Evolutionary conservation across 805 yeast genomes (phyloP).

Genomic region (Yamadazyma insecticola): DNA sequence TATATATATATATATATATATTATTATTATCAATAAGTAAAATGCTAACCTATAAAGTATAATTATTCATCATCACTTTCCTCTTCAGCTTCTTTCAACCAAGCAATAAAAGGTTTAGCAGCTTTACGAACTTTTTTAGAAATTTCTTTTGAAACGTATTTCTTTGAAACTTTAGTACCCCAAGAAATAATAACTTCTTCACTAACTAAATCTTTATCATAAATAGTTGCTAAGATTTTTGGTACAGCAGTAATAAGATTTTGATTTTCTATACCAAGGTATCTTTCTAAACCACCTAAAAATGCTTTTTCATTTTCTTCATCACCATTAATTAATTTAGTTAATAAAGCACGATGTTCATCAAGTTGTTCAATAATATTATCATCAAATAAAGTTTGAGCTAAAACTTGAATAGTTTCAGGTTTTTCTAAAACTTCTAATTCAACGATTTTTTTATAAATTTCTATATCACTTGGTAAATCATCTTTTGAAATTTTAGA

Average conservation of each 20-base stretch:
- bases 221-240: conserved; percentile 73
- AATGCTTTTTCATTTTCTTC: conserved; percentile 79
- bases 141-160: conserved; percentile 86
- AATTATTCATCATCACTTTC: conserved; percentile 64
- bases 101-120: conserved; percentile 90
- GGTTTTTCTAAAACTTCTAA: conserved; percentile 67
- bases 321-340: conserved; percentile 60
- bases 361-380: conserved; percentile 68
- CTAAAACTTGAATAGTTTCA: conserved; percentile 84
- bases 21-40: too few relatives aligned
- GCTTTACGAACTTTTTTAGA: conserved; percentile 94
- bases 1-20: too few relatives aligned
- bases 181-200: conserved; percentile 80
- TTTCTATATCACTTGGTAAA: conserved; percentile 81
- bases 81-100: conserved; percentile 93
- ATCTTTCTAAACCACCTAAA: conserved; percentile 94
- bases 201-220: conserved; percentile 76
- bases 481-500: conserved; percentile 51
- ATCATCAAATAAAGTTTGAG: conserved; percentile 82
- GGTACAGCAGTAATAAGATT: conserved; percentile 67
- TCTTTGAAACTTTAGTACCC: conserved; percentile 90
- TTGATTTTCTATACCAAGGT: conserved; percentile 77
- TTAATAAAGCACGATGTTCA: conserved; percentile 77
- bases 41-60: too few relatives aligned
- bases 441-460: conserved; percentile 84